Base-by-base conservation (phyloP, 805 yeast species). In the Wickerhamiella spandovensis region DNA sequence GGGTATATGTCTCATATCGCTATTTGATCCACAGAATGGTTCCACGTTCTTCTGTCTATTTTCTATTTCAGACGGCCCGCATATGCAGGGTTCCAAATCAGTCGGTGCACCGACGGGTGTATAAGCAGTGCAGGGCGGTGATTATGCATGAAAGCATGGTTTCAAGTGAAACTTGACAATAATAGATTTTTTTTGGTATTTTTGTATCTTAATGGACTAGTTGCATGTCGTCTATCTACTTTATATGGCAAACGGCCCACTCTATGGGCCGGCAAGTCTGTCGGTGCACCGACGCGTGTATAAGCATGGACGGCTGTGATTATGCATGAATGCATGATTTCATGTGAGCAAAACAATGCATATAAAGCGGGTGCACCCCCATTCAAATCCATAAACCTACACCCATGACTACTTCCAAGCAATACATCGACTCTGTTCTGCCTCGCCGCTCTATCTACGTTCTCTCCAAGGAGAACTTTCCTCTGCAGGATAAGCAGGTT, bases 381-480 rank as follows among this genome's bases (percentile, higher is more conserved):
- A 9, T 4, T 10, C 35, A 32, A 32, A 12, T 32, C 37, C 37
- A 32, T 32, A 7, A 5, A 10, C 6, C 10, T 25, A 6, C 30
- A 5, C 28, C 47, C 12, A 25, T 15, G 35, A 22, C 15, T 17
- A 46, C 10, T 23, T 44, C 32, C 20, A 35, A 35, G n/a, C 20
- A 17, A n/a, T 52, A 52, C 47, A 49, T 54, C 17, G 20, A 42
- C 21, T 10, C 43, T 38, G 41, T 70, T 54, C 53, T 66, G 20
- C 46, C 67, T 46, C 72, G 78, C 62, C 72, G 80, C 61, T 71
- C 78, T 45, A 64, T 72, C 54, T 75, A 75, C 65, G 65, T 66
- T 32, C 63, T 75, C 50, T 62, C 66, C 54, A 72, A 73, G 58
- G 65, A 69, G 49, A 61, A 73, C 51, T 50, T 58, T 53, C 77